Evolutionary conservation across 768 basidiomycete species (phyloP).

Genomic region (Termitomyces eurrhizus): DNA sequence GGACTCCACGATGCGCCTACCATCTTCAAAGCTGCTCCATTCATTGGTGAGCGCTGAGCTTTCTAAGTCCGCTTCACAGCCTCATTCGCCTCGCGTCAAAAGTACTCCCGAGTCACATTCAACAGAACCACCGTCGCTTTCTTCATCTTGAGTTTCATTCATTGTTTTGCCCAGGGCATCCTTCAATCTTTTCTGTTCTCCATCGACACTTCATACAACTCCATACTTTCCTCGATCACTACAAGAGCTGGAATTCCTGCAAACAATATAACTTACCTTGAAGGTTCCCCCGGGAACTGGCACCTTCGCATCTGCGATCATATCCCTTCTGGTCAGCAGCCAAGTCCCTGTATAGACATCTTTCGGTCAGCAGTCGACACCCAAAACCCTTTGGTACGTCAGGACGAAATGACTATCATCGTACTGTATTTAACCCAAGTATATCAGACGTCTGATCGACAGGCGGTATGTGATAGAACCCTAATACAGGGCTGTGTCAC

Average conservation of each 20-base stretch:
- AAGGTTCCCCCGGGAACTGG: conserved; percentile 24
- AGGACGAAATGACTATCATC: background rate
- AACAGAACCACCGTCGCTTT: conserved; percentile 40
- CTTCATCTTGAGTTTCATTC: conserved; percentile 46
- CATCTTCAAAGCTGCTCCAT: background rate
- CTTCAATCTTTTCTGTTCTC: conserved; percentile 46
- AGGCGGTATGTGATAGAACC: background rate
- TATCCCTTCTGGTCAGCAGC: conserved; percentile 33
- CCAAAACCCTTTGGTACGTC: conserved; percentile 5
- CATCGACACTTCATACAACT: conserved; percentile 37
- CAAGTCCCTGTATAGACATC: conserved; percentile 30
- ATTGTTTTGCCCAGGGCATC: conserved; percentile 50
- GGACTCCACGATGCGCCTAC: background rate
- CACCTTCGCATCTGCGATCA: conserved; percentile 41
- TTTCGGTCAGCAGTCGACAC: conserved; percentile 25
- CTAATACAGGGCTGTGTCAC: background rate
- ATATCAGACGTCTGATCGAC: background rate
- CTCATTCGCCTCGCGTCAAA: background rate
- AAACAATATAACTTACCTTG: conserved; percentile 32
- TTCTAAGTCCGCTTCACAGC: background rate
- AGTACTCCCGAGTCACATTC: conserved; percentile 37
- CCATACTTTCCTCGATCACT: conserved; percentile 34
- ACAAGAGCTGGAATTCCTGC: conserved; percentile 30
- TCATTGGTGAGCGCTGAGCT: conserved; percentile 9
- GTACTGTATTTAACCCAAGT: background rate